Conservation (phyloP, 768 basidiomycete genomes). For the Kwoniella bestiolae region DNA sequence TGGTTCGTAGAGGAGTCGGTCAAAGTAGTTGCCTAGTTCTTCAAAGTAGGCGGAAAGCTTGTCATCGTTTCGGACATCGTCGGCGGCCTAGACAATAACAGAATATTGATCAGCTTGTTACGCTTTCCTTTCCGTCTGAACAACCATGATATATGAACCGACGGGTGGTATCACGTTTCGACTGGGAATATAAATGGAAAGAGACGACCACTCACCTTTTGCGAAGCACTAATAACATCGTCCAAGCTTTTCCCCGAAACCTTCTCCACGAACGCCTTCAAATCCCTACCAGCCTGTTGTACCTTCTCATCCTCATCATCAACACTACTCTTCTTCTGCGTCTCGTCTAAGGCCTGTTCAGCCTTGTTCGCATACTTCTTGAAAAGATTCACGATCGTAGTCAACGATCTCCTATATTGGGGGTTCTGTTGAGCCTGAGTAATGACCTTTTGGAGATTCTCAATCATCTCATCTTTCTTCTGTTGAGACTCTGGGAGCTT, state of each 20-base stretch:
- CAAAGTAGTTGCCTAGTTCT: slow-evolving; percentile 54
- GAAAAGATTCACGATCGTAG: slow-evolving; percentile 55
- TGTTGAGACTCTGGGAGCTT: slow-evolving; percentile 57
- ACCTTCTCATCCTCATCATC: slow-evolving; percentile 56
- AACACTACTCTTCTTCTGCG: slow-evolving; percentile 50
- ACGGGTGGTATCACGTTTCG: too few species aligned
- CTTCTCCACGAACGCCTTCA: slow-evolving; percentile 57
- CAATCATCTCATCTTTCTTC: slow-evolving; percentile 57
- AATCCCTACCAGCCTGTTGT: slow-evolving; percentile 56
- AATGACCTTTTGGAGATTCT: slow-evolving; percentile 55
- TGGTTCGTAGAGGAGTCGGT: slow-evolving; percentile 57
- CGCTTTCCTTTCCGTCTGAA: too few species aligned
- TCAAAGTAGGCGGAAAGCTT: slow-evolving; percentile 56
- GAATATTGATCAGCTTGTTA: not conserved
- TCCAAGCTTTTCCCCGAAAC: slow-evolving; percentile 58
- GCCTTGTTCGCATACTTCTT: slow-evolving; percentile 59
- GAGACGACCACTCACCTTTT: slow-evolving; percentile 48
- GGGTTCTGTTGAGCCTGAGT: slow-evolving; percentile 56
- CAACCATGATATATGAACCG: too few species aligned
- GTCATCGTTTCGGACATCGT: slow-evolving; percentile 58
- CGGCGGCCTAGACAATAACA: slow-evolving; percentile 34
- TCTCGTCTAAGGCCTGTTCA: slow-evolving; percentile 53
- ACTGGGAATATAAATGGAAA: too few species aligned
- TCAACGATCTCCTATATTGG: slow-evolving; percentile 56
- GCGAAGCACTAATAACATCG: slow-evolving; percentile 49